These are phyloP conservation scores for Casuarina cunninghamiana DNA, from an alignment of 306 rosid species.

Conservation along the genomic window DNA sequence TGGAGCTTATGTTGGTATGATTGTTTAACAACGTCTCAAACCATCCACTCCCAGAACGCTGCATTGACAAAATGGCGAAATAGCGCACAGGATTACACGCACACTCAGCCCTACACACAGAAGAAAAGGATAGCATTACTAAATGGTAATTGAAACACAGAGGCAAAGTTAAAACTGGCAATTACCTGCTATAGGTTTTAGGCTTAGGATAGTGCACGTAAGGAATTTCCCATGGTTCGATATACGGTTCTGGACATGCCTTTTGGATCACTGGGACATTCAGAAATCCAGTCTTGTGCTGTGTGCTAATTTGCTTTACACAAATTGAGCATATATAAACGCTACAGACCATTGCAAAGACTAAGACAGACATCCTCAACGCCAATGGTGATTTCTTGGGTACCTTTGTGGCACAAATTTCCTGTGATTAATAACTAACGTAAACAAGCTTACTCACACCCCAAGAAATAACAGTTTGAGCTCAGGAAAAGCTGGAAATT, in stretches of 20 bases:
- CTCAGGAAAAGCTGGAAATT: slow-evolving; percentile 18
- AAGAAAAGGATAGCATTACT: slow-evolving; percentile 23
- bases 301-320: slow-evolving; percentile 73
- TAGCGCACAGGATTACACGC: slow-evolving; percentile 81
- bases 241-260: slow-evolving; percentile 70
- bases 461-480: slow-evolving; percentile 11
- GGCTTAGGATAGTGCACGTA: slow-evolving; percentile 87
- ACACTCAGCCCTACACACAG: slow-evolving; percentile 72
- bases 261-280: slow-evolving; percentile 50
- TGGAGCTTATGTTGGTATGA: slow-evolving; percentile 91
- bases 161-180: slow-evolving; percentile 23
- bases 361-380: slow-evolving; percentile 70
- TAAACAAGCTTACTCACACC: slow-evolving; percentile 12
- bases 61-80: slow-evolving; percentile 92
- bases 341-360: slow-evolving; percentile 87
- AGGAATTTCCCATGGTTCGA: slow-evolving; percentile 70
- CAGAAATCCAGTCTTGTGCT: slow-evolving; percentile 46
- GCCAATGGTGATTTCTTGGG: slow-evolving; percentile 76
- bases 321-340: slow-evolving; percentile 88
- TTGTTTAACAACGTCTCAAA: slow-evolving; percentile 94
- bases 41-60: slow-evolving; percentile 99
- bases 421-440: slow-evolving; percentile 51
- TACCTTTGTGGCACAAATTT: slow-evolving; percentile 51
- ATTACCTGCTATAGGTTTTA: slow-evolving; percentile 75
- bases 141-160: slow-evolving; percentile 26